Base-by-base conservation (phyloP, 768 basidiomycete genomes). In the Dacryopinax spathularia region DNA sequence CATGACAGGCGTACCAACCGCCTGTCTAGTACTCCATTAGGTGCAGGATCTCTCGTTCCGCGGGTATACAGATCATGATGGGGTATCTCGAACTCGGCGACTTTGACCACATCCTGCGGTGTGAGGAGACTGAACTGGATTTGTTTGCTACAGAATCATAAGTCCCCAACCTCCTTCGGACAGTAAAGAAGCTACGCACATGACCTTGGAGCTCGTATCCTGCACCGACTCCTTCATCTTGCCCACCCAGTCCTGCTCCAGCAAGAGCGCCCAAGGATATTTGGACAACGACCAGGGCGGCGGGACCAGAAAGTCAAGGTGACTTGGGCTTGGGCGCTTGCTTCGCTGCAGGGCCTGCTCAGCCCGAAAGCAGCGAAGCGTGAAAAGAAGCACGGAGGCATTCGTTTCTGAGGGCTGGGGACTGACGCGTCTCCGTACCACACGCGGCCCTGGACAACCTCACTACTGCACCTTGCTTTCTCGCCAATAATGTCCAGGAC, bases 41-140 rank as follows among this genome's bases (percentile, higher is more conserved):
- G 87, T 29, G 91, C 91, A 0, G 94, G 95, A 1, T 86, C 77
- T 65, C 93, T 82, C 70, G 91, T 89, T 22, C 81, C 83, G 13
- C 85, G 80, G 12, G 88, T 89, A 74, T 99, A 98, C 35, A 98
- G 78, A 73, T 96, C 93, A 27, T 90, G 82, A 72, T 90, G 87
- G 18, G 90, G 93, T 68, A 96, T 89, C 75, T 99, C 91, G 69
- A 95, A 96, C 74, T 99, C 95, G 9, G 96, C 89, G 64, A 97
- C 82, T 72, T 87, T 88, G 69, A 98, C 96, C 2, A 95, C 89
- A 71, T 98, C 94, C 74, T 97, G 93, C 31, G 91, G 87, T 74
- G 87, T 90, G 68, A 99, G 80, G 60, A 95, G 82, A 73, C 89
- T 89, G 76, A 98, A 99, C 78, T 98, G 96, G 33, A 99, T 82